Evolutionary conservation across 2,329 filamentous ascomycete species (phyloP).

Genomic region (Clarireedia monteithiana): DNA sequence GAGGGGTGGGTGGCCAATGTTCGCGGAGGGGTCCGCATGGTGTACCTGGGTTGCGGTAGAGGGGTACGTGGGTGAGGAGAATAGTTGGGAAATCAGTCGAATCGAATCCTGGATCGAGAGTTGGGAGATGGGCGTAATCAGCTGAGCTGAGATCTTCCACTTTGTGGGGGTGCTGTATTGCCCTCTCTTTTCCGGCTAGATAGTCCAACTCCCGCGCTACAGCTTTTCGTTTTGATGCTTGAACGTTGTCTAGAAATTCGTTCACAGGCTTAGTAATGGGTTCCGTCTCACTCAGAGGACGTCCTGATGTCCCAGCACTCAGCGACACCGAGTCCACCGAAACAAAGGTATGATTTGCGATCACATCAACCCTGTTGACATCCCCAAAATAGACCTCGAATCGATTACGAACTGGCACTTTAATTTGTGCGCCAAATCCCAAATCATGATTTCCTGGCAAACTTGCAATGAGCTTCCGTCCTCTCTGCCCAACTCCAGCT

Average conservation of each 20-base stretch:
- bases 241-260: constrained; percentile 65
- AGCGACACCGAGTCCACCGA: constrained; percentile 84
- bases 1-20: constrained; percentile 65
- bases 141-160: constrained; percentile 43
- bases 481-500: constrained; percentile 51
- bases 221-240: constrained; percentile 56
- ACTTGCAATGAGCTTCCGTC: constrained; percentile 73
- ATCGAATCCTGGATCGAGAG: constrained; percentile 36
- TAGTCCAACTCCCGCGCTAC: constrained; percentile 61
- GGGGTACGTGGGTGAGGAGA: constrained; percentile 81
- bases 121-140: constrained; percentile 33
- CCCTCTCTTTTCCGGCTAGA: constrained; percentile 50
- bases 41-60: constrained; percentile 74
- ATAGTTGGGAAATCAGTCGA: constrained; percentile 70
- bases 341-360: constrained; percentile 93
- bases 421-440: constrained; percentile 81
- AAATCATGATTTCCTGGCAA: constrained; percentile 93
- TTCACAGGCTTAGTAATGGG: constrained; percentile 70
- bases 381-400: constrained; percentile 88
- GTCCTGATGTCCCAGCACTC: constrained; percentile 56
- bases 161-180: constrained; percentile 47
- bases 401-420: constrained; percentile 68
- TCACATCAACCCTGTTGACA: constrained; percentile 80
- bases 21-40: constrained; percentile 85
- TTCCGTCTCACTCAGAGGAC: constrained; percentile 34